These are phyloP conservation scores for Ochetophila trinervis DNA, from an alignment of 306 rosid species.

Conservation along the genomic window DNA sequence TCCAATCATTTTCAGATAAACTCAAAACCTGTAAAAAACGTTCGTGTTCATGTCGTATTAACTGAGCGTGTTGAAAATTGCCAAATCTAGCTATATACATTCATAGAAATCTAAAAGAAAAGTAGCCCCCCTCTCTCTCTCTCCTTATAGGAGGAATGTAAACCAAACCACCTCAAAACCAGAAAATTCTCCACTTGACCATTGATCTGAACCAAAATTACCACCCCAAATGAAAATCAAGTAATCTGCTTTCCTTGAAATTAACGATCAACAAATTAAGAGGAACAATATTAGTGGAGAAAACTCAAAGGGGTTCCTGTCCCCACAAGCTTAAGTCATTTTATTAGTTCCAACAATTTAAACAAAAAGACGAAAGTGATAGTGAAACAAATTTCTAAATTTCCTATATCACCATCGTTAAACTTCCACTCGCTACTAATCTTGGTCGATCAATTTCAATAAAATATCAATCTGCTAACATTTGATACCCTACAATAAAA, in stretches of 20 bases:
- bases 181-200: constrained; percentile 17
- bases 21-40: no score
- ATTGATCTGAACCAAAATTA: constrained; percentile 23
- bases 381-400: no score
- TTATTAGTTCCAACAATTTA: constrained; percentile 43
- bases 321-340: constrained; percentile 16
- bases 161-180: not conserved
- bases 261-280: constrained; percentile 32
- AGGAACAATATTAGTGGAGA: not conserved
- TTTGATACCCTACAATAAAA: no score
- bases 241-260: constrained; percentile 19
- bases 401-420: no score
- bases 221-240: constrained; percentile 19
- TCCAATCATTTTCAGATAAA: no score
- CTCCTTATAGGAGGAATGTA: no score
- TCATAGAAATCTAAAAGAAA: not conserved
- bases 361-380: not conserved
- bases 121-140: not conserved
- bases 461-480: no score
- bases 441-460: no score
- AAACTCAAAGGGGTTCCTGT: constrained; percentile 32
- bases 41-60: no score
- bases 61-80: no score
- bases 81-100: no score
- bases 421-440: no score